Base-by-base conservation (phyloP, 208 protist species). In the Strigomonas culicis region DNA sequence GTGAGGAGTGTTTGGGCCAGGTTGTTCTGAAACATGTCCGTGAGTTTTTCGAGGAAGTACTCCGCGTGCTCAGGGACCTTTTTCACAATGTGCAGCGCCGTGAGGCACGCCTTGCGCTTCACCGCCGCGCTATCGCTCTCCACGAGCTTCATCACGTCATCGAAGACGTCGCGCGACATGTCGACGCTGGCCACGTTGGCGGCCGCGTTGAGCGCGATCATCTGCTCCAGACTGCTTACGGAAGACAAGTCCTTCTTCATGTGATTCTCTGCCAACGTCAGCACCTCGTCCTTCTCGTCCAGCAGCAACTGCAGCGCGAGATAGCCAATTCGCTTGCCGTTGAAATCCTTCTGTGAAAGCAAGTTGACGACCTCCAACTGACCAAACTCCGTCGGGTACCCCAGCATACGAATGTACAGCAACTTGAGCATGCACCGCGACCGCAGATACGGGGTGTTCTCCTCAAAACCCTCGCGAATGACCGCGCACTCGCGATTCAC, bases 351-450 rank as follows among this genome's bases (percentile, higher is more conserved):
- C 32, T 95, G 94, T 10, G 96, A 90, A 7, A 99, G 75, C 8
- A 99, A 88, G 24, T 99, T 96, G 19, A 99, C 79, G 46, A 98
- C 98, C 78, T 99, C 98, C 70, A 99, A 96, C 77, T 99, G 97
- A 0, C 98, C 99, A 87, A 99, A 99, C 77, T 99, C 98, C 2
- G 99, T 91, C 3, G 99, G 95, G 77, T 99, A 99, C 19, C 99
- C 99, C 0, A 99, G 82, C 84, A 99, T 99, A 66, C 94, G 96
- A 62, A 99, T 99, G 83, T 99, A 99, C 0, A 99, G 76, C 30
- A 99, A 86, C 79, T 99, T 99, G 24, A 96, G 72, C 73, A 99
- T 98, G 83, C 99, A 99, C 58, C 98, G 94, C n/a, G 93, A 92
- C 4, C 98, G 84, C 36, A 96, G 82, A 47, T 95, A 88, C 34